Base-by-base conservation (phyloP, 2,329 filamentous ascomycete genomes). In the Tothia fuscella region DNA sequence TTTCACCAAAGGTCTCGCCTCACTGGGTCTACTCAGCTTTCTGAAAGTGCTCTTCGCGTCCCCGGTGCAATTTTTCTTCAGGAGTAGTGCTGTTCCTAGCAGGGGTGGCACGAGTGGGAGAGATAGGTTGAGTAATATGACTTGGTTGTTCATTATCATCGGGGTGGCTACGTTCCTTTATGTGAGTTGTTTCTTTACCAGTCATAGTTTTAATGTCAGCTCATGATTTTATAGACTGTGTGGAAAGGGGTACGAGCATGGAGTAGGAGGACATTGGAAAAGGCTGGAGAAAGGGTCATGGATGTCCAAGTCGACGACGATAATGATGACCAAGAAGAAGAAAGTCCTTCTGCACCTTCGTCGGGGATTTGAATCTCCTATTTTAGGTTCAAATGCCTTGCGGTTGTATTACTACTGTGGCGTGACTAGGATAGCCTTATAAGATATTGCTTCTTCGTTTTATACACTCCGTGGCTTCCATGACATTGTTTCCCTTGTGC, bases 1-100 rank as follows among this genome's bases (percentile, higher is more conserved):
- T 56, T 91, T 95, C 50, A 48, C 82, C 44, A 95, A 95, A 60
- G 91, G 91, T 0, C 70, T 95, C 50, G 80, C 89, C n/a, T 89
- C 85, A 4, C 71, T 96, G 38, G 91, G 91, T 6, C 65, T 96
- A 5, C 65, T 96, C 14, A 88, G 89, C 0, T 82, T 93, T 46
- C 58, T 87, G 43, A 94, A 94, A 61, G 80, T 82, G 21, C 67
- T 93, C 40, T 63, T 93, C 38, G 73, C 78, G 13, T 80, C 76
- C 14, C 76, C 89, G 2, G 87, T 79, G 65, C 73, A 85, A 41
- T 86, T 80, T 74, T 82, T 78, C 67, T 55, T 93, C 35, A 74
- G 87, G 19, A 68, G 69, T 30, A 74, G 72, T 31, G 75, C 76
- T 74, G 14, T 74, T 51, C n/a, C n/a, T n/a, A 68, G 67, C 47